phyloP scores from a whole-genome alignment of 331 rosid species.

The Acacia pycnantha region DNA sequence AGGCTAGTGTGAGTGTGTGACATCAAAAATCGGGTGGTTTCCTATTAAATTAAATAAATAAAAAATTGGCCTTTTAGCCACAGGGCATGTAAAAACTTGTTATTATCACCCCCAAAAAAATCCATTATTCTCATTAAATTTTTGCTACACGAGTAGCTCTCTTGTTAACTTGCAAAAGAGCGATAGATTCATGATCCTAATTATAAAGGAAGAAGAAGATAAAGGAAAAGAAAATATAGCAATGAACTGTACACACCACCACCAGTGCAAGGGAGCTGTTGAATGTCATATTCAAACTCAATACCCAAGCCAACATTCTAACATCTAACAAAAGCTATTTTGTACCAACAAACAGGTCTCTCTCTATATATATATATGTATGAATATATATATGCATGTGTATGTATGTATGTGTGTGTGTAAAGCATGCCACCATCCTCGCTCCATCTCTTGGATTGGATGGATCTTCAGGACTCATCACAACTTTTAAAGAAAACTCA shows the following conservation, averaged over 20 bases:
- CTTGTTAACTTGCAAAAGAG: slow-evolving; percentile 25
- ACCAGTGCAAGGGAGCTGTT: slow-evolving; percentile 27
- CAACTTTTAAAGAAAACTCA: slow-evolving; percentile 30
- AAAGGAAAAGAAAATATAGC: slow-evolving; percentile 24
- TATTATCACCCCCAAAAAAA: too few relatives aligned
- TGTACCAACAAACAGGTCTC: slow-evolving; percentile 33
- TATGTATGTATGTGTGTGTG: neutral
- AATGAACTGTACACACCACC: slow-evolving; percentile 56
- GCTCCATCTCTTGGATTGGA: slow-evolving; percentile 38
- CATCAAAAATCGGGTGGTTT: neutral
- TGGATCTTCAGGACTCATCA: slow-evolving; percentile 23
- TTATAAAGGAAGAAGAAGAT: slow-evolving; percentile 11
- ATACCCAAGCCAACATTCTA: slow-evolving; percentile 41
- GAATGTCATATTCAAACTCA: slow-evolving; percentile 44
- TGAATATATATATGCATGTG: slow-evolving; percentile 15
- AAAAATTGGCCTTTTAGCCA: neutral
- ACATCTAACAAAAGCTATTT: slow-evolving; percentile 42
- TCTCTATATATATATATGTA: neutral
- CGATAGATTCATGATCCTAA: slow-evolving; percentile 27
- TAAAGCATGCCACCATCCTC: slow-evolving; percentile 31
- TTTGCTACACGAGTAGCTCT: slow-evolving; percentile 11
- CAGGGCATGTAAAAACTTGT: neutral
- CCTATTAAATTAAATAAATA: too few relatives aligned
- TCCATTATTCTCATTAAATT: neutral
- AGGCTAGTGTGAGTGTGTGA: neutral